Evolutionary conservation across 2,329 filamentous ascomycete species (phyloP).

Genomic region (Cryphonectria radicalis): DNA sequence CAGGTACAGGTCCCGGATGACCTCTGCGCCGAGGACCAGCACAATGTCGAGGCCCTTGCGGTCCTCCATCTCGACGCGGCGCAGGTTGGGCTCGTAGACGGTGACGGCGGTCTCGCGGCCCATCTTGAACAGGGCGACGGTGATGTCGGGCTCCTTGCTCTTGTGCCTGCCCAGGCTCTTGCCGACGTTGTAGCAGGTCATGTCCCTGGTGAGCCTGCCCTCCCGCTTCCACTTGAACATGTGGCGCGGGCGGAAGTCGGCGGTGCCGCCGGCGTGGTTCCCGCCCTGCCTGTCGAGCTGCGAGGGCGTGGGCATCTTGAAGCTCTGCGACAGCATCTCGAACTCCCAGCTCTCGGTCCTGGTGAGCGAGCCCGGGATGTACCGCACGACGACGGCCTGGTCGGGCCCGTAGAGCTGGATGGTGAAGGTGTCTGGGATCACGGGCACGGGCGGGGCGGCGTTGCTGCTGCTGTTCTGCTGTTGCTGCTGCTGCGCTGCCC

Average conservation of each 20-base stretch:
- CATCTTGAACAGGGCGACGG: constrained; percentile 82
- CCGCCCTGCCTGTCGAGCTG: constrained; percentile 73
- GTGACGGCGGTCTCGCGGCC: constrained; percentile 70
- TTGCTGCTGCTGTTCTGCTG: constrained; percentile 31
- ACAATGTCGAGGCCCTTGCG: constrained; percentile 90
- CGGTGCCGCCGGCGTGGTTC: constrained; percentile 2
- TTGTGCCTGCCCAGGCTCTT: constrained; percentile 74
- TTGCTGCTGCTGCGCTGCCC: constrained; percentile 52
- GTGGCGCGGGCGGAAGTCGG: constrained; percentile 70
- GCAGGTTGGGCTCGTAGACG: constrained; percentile 91
- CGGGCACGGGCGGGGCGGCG: constrained; percentile 64
- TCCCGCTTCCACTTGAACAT: constrained; percentile 90
- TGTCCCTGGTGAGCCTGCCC: constrained; percentile 81
- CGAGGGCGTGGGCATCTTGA: constrained; percentile 78
- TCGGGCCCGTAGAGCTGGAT: constrained; percentile 95
- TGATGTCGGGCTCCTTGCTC: constrained; percentile 92
- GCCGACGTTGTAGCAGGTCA: constrained; percentile 86
- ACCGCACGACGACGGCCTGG: constrained; percentile 73
- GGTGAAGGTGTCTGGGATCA: constrained; percentile 78
- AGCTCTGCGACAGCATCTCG: constrained; percentile 84
- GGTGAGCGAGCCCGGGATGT: constrained; percentile 78
- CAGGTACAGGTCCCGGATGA: constrained; percentile 69
- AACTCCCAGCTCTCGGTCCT: constrained; percentile 86
- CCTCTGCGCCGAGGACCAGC: constrained; percentile 65
- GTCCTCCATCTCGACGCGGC: constrained; percentile 90